phyloP scores from a whole-genome alignment of 257 asterid species.

The Lycium barbarum region DNA sequence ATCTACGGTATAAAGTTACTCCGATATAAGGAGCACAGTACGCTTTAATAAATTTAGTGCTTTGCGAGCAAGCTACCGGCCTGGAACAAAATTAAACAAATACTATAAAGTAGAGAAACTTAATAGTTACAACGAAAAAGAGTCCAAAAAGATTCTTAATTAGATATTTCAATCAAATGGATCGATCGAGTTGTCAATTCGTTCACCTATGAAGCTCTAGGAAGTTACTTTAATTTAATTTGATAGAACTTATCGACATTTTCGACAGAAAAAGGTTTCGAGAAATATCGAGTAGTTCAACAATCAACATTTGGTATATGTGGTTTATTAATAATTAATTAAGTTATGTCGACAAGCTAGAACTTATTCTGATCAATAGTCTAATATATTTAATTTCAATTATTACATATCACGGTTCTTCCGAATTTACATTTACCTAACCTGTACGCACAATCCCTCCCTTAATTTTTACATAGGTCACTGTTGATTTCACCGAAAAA shows the following conservation, averaged over 20 bases:
- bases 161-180: not conserved
- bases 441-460: not conserved
- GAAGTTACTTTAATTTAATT: no score
- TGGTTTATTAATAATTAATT: not conserved
- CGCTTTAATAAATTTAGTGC: not conserved
- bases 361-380: not conserved
- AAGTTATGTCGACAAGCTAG: not conserved
- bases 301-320: not conserved
- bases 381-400: not conserved
- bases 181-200: not conserved
- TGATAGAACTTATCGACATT: not conserved
- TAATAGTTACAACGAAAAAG: not conserved
- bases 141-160: not conserved
- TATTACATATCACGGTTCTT: not conserved
- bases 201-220: not conserved
- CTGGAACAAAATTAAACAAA: not conserved
- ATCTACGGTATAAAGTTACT: not conserved
- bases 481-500: no score
- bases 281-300: not conserved
- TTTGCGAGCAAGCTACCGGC: not conserved
- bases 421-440: not conserved
- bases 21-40: no score
- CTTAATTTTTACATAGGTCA: not conserved
- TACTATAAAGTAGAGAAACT: not conserved
- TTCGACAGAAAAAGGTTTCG: not conserved